Evolutionary conservation across 352 stramenopile genomes (phyloP), one percentile per base, ranked within the genome.

Genomic region (Pythium guiyangense): DNA sequence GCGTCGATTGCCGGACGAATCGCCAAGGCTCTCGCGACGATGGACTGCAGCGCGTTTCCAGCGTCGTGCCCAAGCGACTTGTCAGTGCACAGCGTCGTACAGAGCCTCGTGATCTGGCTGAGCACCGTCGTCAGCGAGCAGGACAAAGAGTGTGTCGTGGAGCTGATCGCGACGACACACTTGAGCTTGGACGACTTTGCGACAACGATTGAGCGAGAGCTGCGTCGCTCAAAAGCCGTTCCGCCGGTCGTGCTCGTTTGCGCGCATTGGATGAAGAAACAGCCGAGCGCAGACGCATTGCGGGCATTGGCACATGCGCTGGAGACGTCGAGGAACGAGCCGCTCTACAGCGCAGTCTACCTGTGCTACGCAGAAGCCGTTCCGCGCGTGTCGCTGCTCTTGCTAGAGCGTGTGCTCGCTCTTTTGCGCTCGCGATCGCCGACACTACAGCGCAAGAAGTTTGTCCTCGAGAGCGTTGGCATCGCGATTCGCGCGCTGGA

Each of bases 31-130:
- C 37, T 43, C 17, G 37, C 37, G 17, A 15, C 12, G 12, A 43
- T 43, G 37, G 37, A 43, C 37, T n/a, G 17, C 37, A 18, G 12
- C 12, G 17, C 37, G 37, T 43, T 43, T 18, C 17, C 37, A 43
- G 37, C 10, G 6, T 43, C 5, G 11, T 43, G 37, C 37, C 17
- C 29, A 34, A 34, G 29, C 29, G 29, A 34, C 29, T 34, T 34
- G 29, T 34, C 29, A 5, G 12, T 43, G 17, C 37, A 15, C 5
- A 43, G 37, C 37, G 37, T 43, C 17, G 12, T 50, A 25, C 11
- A 50, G 26, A 34, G 22, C 14, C 45, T 50, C 15, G 45, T 50
- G 45, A 50, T 29, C 45, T 34, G 45, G 45, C 11, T 50, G 45
- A 34, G 22, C 22, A 50, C 17, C 4, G 14, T 25, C n/a, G 14